Evolutionary conservation across 495 filamentous ascomycete species (phyloP), one percentile per base, ranked within the genome.

Genomic region (Penicillium coprophilum): DNA sequence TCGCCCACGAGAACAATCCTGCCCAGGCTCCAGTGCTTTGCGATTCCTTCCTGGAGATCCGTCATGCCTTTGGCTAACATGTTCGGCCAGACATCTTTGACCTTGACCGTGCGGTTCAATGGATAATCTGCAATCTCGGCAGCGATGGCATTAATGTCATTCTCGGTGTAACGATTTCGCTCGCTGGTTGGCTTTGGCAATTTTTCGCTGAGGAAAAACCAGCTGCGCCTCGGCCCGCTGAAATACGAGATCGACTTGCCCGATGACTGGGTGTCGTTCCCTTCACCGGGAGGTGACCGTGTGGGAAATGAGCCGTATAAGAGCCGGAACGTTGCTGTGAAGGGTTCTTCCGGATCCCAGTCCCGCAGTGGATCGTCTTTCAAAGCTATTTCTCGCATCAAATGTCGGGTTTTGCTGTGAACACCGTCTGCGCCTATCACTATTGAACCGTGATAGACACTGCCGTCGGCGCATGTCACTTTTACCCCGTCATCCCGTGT

Each of bases 341-440:
- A 66, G 10, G 59, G 69, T 9, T 66, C 50, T 8, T 66, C 58
- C 0, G 58, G 31, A 24, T 68, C 54, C 27, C 57, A 64, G 2
- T 55, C 43, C 60, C 24, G 60, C 19, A 36, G 50, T 6, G 59
- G 52, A 19, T 66, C 50, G 0, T 50, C 53, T 9, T 63, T 56
- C 19, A 69, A 50, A 2, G 66, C 69, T 45, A 74, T 58, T 1
- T 65, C 56, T 39, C 75, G 67, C 71, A 83, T 75, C 44, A 75
- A 59, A 36, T 63, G 48, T 12, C 78, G 64, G 10, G 73, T 74
- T 47, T 61, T 68, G 61, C 78, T 81, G 55, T 77, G 67, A 21
- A 80, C 75, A 2, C 80, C 82, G 55, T 83, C 82, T 9, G 70
- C 70, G 0, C 78, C 80, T 5, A 80, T 62, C 7, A 82, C 56